Evolutionary conservation across 257 asterid species (phyloP).

Genomic region (Cinchona pubescens): DNA sequence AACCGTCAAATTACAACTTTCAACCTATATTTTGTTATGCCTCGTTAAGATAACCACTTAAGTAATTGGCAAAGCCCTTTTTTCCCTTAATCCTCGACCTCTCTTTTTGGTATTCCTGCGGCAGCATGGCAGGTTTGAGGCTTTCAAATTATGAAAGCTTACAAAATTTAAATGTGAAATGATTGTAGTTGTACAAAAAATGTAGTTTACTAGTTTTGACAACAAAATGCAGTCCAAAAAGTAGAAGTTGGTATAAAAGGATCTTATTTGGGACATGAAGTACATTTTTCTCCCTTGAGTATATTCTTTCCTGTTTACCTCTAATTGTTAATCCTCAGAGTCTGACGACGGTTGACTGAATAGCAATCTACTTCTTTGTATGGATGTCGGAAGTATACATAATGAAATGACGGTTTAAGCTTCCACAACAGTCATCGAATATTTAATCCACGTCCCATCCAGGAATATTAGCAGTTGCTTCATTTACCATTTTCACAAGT

Average conservation of each 20-base stretch:
- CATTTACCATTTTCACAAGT: constrained; percentile 84
- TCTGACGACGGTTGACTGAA: not conserved
- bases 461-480: constrained; percentile 86
- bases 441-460: constrained; percentile 58
- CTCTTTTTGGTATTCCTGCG: not conserved
- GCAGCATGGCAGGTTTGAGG: not conserved
- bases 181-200: not conserved
- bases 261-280: not conserved
- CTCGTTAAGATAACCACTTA: no score
- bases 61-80: no score
- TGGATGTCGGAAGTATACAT: not conserved
- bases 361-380: not conserved
- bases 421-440: not conserved
- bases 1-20: no score
- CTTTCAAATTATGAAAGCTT: not conserved
- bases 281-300: constrained; percentile 1
- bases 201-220: not conserved
- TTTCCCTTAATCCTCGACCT: no score
- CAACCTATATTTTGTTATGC: no score
- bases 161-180: not conserved
- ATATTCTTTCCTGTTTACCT: constrained; percentile 1
- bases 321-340: not conserved
- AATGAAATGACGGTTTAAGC: not conserved
- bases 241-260: not conserved
- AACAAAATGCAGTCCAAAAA: not conserved